These are phyloP conservation scores for Leishmania guyanensis DNA, from an alignment of 208 protist genomes.

Conservation along the genomic window DNA sequence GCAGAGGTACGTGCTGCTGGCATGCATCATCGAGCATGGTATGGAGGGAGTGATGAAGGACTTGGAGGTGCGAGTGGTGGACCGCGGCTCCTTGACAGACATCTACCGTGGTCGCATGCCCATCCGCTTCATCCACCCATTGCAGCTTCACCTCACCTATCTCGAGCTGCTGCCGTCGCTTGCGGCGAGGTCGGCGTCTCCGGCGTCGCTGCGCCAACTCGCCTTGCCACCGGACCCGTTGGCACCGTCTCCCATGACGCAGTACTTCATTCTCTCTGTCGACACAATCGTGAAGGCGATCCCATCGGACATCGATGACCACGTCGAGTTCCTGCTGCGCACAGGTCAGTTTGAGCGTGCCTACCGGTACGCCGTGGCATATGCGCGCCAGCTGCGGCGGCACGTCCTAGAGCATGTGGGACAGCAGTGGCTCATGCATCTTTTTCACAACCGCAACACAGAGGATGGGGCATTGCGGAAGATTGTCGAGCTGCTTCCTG, in stretches of 20 bases:
- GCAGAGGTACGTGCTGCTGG: conserved; percentile 54
- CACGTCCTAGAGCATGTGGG: conserved; percentile 27
- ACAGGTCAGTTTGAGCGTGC: conserved; percentile 40
- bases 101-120: conserved; percentile 60
- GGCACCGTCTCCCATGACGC: conserved; percentile 19
- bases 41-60: conserved; percentile 48
- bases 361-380: conserved; percentile 39
- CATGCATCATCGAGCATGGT: conserved; percentile 34
- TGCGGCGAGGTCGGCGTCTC: neutral
- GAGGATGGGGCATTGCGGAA: conserved; percentile 18
- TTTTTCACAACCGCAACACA: conserved; percentile 14
- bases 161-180: conserved; percentile 6
- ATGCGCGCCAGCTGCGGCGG: conserved; percentile 30
- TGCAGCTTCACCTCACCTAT: conserved; percentile 62
- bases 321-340: conserved; percentile 61
- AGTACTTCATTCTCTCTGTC: conserved; percentile 63
- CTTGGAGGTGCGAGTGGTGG: conserved; percentile 75
- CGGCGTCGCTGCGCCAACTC: neutral
- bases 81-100: conserved; percentile 43
- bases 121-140: conserved; percentile 54
- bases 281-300: conserved; percentile 55
- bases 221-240: conserved; percentile 2
- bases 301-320: conserved; percentile 63
- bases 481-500: conserved; percentile 35
- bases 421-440: conserved; percentile 36